These are phyloP conservation scores for Leishmania arabica DNA, from an alignment of 208 protist species.

Conservation along the genomic window DNA sequence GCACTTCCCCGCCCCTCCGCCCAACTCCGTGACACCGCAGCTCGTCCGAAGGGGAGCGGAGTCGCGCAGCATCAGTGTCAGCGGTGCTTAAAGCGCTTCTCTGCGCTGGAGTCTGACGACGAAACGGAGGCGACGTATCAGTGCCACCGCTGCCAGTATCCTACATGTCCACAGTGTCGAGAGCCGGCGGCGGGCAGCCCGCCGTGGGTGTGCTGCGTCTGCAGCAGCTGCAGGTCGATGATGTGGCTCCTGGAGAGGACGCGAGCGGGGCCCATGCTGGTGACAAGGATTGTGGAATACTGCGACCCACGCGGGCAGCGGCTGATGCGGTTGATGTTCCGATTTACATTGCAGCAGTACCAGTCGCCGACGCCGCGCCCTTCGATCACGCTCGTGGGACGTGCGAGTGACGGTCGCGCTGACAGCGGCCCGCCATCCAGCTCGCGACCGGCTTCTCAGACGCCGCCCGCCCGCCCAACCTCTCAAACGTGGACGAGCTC, in stretches of 20 bases:
- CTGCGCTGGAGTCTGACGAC: constrained; percentile 1
- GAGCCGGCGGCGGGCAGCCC: constrained; percentile 23
- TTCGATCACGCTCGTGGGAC: constrained; percentile 7
- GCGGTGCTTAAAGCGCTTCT: constrained; percentile 59
- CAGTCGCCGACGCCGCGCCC: constrained; percentile 20
- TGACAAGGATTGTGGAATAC: constrained; percentile 66
- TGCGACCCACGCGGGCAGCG: constrained; percentile 67
- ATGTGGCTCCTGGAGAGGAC: constrained; percentile 74
- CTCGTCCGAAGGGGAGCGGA: constrained; percentile 2
- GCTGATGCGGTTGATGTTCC: constrained; percentile 72
- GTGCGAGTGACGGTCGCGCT: constrained; percentile 7
- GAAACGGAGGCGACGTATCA: not conserved
- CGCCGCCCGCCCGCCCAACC: constrained; percentile 8
- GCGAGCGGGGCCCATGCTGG: constrained; percentile 43
- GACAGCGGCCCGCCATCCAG: constrained; percentile 12
- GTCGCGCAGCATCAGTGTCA: constrained; percentile 44
- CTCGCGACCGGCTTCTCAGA: constrained; percentile 15
- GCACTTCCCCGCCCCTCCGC: not conserved
- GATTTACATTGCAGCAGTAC: constrained; percentile 40
- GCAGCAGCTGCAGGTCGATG: constrained; percentile 46
- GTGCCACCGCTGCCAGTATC: constrained; percentile 68
- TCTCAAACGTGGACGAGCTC: constrained; percentile 13
- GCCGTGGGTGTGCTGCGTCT: constrained; percentile 66
- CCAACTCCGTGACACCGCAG: not conserved
- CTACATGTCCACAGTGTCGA: constrained; percentile 59